Base-by-base conservation (phyloP, 2,329 filamentous ascomycete species). In the Fusarium bactridioides region DNA sequence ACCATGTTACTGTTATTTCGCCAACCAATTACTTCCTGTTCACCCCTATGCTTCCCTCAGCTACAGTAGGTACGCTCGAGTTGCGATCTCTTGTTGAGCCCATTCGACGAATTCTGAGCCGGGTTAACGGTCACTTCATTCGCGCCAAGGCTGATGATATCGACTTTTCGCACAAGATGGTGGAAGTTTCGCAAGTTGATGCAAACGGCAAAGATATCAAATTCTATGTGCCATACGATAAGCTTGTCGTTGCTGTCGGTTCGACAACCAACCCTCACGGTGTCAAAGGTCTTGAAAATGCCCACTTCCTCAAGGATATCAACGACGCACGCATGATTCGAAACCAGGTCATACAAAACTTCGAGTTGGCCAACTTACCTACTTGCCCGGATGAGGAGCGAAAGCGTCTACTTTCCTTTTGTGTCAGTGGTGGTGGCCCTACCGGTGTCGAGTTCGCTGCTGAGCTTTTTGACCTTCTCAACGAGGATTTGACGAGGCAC, bases 161-260 rank as follows among this genome's bases (percentile, higher is more conserved):
- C 29, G 94, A 97, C 61, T 98, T 98, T 79, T 94, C 93, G 0
- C 89, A 95, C 77, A 97, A 97, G 80, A 84, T 99, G 62, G 91
- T 99, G 11, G 96, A 99, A 80, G 88, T 97, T 3, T 91, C 92
- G 2, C 93, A 97, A 74, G 79, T 86, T 6, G 92, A 94, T 74
- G 82, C 89, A 7, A 82, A 86, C 66, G 96, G 96, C 9, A 85
- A 93, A n/a, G 90, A 92, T 76, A 86, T 90, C 62, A 87, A 90
- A 44, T 99, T 98, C 83, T 99, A 99, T 80, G 88, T 99, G 4
- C 96, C 96, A 1, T 99, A 99, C 80, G 97, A 99, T 81, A 99
- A 99, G 84, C 87, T 99, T 51, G 92, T 99, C 33, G 87, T 99
- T 76, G 95, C 92, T 31, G 95, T 98, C 65, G 95, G 95, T 38